phyloP scores from a whole-genome alignment of 2,329 filamentous ascomycete species.

The Ciborinia camelliae region DNA sequence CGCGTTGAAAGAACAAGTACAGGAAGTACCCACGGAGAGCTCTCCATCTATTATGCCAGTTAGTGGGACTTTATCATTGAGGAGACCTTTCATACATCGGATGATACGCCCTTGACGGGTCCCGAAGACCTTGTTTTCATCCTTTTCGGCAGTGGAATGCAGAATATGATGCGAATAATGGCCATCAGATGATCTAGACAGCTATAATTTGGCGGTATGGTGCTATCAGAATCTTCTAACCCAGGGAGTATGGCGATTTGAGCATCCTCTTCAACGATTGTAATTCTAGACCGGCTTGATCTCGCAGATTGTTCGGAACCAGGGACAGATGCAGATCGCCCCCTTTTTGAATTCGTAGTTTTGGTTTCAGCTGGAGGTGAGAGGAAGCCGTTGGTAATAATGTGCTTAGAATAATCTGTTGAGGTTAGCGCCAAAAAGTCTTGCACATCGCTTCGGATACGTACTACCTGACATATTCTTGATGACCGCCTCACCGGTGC shows the following conservation, averaged over 20 bases:
- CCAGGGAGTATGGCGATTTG: conserved; percentile 5
- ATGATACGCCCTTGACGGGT: background rate
- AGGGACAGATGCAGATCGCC: conserved; percentile 14
- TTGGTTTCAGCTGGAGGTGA: background rate
- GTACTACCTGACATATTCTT: conserved; percentile 1
- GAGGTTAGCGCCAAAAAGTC: background rate
- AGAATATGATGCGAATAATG: background rate
- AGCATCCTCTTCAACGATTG: conserved; percentile 20
- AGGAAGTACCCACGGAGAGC: conserved; percentile 21
- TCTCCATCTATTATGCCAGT: background rate
- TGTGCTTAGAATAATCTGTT: background rate
- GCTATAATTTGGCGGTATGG: background rate
- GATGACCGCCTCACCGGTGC: background rate
- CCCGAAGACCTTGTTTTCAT: background rate
- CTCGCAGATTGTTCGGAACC: background rate
- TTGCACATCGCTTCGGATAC: background rate
- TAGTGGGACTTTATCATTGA: background rate
- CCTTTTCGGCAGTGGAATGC: background rate
- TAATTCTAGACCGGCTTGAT: conserved; percentile 20
- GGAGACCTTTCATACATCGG: background rate
- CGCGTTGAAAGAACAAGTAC: conserved; percentile 22
- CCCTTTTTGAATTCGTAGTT: background rate
- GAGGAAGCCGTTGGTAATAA: background rate
- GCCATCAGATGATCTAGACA: background rate
- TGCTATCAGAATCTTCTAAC: background rate